Evolutionary conservation across 129 eudicot species (phyloP).

Genomic region (Artemisia annua): DNA sequence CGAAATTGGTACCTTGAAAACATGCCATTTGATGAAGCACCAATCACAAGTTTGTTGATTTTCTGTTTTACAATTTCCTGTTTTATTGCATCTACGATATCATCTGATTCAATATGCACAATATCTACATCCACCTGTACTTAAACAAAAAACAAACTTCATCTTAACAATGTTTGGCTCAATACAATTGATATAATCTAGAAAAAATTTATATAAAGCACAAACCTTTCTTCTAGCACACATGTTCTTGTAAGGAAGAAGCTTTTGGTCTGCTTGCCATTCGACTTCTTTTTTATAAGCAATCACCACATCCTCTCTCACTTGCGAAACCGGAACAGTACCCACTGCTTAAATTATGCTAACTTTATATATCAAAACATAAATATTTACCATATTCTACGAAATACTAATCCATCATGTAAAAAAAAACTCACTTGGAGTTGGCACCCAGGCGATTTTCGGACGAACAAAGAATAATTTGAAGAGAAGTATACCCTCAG

Average conservation of each 20-base stretch:
- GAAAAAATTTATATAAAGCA: slow-evolving; percentile 13
- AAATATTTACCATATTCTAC: neutral
- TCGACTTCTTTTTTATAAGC: slow-evolving; percentile 67
- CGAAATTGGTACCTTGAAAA: slow-evolving; percentile 60
- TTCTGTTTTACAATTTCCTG: slow-evolving; percentile 40
- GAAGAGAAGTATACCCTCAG: slow-evolving; percentile 63
- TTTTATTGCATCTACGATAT: slow-evolving; percentile 54
- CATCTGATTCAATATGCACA: slow-evolving; percentile 76
- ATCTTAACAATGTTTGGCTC: neutral
- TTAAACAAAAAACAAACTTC: neutral
- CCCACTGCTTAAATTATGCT: slow-evolving; percentile 53
- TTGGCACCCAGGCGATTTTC: slow-evolving; percentile 55
- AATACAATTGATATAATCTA: neutral
- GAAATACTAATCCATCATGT: slow-evolving; percentile 1
- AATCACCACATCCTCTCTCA: slow-evolving; percentile 70
- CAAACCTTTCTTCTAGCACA: slow-evolving; percentile 64
- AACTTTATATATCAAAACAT: neutral
- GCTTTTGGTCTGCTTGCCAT: slow-evolving; percentile 64
- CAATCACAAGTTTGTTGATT: slow-evolving; percentile 76
- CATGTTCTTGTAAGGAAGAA: slow-evolving; percentile 60
- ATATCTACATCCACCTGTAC: slow-evolving; percentile 70
- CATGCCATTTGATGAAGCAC: slow-evolving; percentile 74
- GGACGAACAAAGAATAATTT: slow-evolving; percentile 73
- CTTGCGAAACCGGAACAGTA: slow-evolving; percentile 59
- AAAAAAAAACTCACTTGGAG: slow-evolving; percentile 60